Evolutionary conservation across 139 green algal genomes (phyloP).

Genomic region (Chlamydomonas schloesseri): DNA sequence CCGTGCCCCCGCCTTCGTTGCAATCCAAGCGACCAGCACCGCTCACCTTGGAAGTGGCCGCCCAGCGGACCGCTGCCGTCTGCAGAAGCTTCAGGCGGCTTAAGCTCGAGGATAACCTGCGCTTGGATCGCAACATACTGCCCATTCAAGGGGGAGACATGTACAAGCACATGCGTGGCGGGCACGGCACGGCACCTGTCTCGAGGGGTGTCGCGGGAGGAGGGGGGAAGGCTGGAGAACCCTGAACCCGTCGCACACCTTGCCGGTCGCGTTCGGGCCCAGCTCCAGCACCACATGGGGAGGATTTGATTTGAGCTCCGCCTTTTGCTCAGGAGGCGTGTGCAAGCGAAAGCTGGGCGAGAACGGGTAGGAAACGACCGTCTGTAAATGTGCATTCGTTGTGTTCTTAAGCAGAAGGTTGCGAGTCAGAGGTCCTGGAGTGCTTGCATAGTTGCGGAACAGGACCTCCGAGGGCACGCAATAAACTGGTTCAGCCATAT

Average conservation of each 20-base stretch:
- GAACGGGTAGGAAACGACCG: conserved; percentile 25
- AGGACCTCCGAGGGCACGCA: conserved; percentile 1
- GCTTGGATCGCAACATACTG: no score
- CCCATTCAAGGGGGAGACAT: no score
- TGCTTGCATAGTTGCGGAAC: conserved; percentile 5
- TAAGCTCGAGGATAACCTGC: conserved; percentile 22
- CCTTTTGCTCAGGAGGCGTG: neutral
- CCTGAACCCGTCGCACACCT: neutral
- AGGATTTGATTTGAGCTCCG: neutral
- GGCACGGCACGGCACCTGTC: no score
- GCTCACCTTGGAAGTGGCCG: neutral
- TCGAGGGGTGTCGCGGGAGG: no score
- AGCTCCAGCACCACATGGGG: conserved; percentile 16
- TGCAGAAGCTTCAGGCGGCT: neutral
- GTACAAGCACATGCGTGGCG: no score
- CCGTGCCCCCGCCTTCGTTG: no score
- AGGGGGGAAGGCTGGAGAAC: no score
- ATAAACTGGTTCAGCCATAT: conserved; percentile 9
- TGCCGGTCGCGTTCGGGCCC: conserved; percentile 23
- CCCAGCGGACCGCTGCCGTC: neutral
- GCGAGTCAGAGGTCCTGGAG: neutral
- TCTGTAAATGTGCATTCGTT: neutral
- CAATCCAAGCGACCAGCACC: no score
- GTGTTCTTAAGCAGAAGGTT: conserved; percentile 33
- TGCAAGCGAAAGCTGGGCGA: conserved; percentile 17